Evolutionary conservation across 371 early-diverging fungal species (phyloP).

Genomic region (Cladochytrium tenue): DNA sequence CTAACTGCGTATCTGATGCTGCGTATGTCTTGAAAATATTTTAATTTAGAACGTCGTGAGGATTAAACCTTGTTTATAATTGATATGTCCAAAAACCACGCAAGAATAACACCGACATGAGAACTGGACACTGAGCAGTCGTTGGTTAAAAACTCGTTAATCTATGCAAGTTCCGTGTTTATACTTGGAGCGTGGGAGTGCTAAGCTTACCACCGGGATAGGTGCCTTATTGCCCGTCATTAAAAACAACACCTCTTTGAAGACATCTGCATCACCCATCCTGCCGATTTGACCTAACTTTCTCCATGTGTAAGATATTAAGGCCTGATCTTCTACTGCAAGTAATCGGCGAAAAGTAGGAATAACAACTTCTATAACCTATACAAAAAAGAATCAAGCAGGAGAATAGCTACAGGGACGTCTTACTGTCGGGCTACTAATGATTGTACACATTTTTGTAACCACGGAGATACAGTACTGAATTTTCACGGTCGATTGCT

Average conservation of each 20-base stretch:
- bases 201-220: constrained; percentile 10
- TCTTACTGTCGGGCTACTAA: background rate
- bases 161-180: background rate
- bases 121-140: constrained; percentile 1
- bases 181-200: background rate
- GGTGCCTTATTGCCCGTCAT: constrained; percentile 12
- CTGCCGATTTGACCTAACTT: constrained; percentile 37
- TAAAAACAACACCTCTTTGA: constrained; percentile 29
- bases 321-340: constrained; percentile 14
- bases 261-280: constrained; percentile 31
- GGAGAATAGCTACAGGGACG: background rate
- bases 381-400: background rate
- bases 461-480: constrained; percentile 3
- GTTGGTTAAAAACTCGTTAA: constrained; percentile 1
- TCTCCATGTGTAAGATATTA: constrained; percentile 34
- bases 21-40: constrained; percentile 16
- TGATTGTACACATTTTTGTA: constrained; percentile 4
- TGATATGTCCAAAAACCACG: constrained; percentile 12
- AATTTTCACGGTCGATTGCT: background rate
- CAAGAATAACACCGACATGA: constrained; percentile 6
- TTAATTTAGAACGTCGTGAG: background rate
- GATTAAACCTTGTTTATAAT: background rate
- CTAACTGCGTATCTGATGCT: constrained; percentile 20
- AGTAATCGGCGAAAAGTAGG: constrained; percentile 35
- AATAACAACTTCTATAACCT: constrained; percentile 43